Conservation (phyloP, 371 early-diverging fungal genomes). For the Thermomucor indicae-seudaticae region DNA sequence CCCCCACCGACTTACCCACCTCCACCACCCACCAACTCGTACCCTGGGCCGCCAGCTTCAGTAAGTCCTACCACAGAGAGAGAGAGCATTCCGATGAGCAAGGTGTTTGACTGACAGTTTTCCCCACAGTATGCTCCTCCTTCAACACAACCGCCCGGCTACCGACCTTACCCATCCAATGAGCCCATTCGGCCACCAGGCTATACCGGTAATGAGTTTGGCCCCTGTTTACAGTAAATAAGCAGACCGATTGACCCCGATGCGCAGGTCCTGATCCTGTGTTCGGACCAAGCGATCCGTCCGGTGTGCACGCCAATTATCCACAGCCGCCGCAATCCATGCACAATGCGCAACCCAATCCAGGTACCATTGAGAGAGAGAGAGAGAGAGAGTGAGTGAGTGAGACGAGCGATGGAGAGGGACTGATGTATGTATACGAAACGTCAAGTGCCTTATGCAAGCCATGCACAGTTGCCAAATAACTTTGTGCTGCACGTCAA, state of each 20-base stretch:
- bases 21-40: background rate
- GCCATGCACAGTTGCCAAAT: background rate
- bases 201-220: constrained; percentile 10
- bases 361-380: constrained; percentile 13
- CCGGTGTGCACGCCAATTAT: constrained; percentile 14
- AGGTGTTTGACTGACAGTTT: background rate
- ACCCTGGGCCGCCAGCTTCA: constrained; percentile 1
- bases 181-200: constrained; percentile 9
- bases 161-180: constrained; percentile 7
- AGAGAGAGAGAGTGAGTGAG: no score
- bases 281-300: constrained; percentile 16
- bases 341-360: constrained; percentile 16
- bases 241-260: background rate
- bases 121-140: constrained; percentile 17
- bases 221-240: background rate
- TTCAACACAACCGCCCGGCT: constrained; percentile 4
- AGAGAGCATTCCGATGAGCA: background rate
- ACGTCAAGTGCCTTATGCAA: constrained; percentile 5
- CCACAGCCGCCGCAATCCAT: constrained; percentile 20
- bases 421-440: background rate
- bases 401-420: background rate
- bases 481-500: constrained; percentile 18
- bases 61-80: background rate
- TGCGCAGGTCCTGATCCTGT: constrained; percentile 20
- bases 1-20: constrained; percentile 9